Evolutionary conservation across 2,329 filamentous ascomycete species (phyloP), one percentile per base, ranked within the genome.

Genomic region (Arthroderma sp.): DNA sequence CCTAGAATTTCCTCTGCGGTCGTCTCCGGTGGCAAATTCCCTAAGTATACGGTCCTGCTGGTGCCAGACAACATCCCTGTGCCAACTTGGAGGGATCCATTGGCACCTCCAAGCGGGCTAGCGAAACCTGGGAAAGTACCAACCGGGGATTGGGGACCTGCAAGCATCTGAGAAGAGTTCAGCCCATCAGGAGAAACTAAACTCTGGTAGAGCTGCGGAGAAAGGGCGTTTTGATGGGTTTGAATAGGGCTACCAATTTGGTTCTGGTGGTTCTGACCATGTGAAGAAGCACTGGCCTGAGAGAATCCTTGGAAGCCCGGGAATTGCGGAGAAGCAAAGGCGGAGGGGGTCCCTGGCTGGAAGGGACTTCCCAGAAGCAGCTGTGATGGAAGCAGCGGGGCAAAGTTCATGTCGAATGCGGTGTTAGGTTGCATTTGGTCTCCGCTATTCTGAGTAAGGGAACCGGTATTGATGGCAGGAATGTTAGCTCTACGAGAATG

Each of bases 1-100:
- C 88, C 83, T 45, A 98, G 72, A 52, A 98, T 94, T 68, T 98
- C 91, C 68, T 98, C 91, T 6, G 91, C 89, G 41, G 85, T 81
- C 5, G 91, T 98, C 69, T 98, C 91, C 28, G 88, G 85, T n/a
- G 91, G 91, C 48, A 98, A 96, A 65, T 98, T 98, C 52, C 91
- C 91, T 43, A 98, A 72, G 61, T 98, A 98, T 37, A 98, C 91
- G 3, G 91, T 98, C 54, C 91, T 80, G 73, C 89, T 96, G 6
- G 88, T 94, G 42, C 87, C 85, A 40, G 85, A 87, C 38, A 93
- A 78, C 49, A 93, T 75, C 39, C 83, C 83, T n/a, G 85, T 79
- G 29, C 76, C 77, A 68, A 88, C 79, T 27, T 80, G 76, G 53
- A 89, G 79, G 6, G 84, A 81, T 10, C 85, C 84, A 36, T 80